Conservation (phyloP, 139 green algal species). For the Picochlorum costavermella region DNA sequence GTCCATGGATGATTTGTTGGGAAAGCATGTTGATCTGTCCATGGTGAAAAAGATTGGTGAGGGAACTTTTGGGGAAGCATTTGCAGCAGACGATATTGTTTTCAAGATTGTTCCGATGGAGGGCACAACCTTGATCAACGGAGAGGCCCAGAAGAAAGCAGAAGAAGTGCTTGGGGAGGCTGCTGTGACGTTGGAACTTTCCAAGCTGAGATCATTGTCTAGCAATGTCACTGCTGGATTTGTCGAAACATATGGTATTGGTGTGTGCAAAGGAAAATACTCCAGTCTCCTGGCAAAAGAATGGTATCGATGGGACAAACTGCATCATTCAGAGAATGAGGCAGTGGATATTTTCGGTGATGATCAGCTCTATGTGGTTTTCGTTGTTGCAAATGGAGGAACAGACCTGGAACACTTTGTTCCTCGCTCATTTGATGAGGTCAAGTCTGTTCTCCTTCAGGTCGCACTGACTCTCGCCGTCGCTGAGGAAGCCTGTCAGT, state of each 20-base stretch:
- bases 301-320: constrained; percentile 58
- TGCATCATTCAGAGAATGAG: constrained; percentile 70
- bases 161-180: constrained; percentile 71
- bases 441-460: constrained; percentile 69
- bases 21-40: constrained; percentile 33
- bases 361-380: constrained; percentile 46
- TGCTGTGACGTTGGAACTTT: constrained; percentile 58
- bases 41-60: constrained; percentile 68
- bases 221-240: constrained; percentile 58
- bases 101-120: constrained; percentile 95
- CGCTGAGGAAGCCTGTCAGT: constrained; percentile 74
- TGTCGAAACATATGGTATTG: constrained; percentile 57
- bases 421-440: constrained; percentile 58
- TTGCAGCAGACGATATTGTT: constrained; percentile 46
- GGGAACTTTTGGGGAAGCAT: constrained; percentile 90
- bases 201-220: constrained; percentile 23
- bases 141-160: constrained; percentile 58
- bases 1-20: constrained; percentile 49
- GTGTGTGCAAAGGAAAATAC: constrained; percentile 55
- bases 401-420: constrained; percentile 79
- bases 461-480: constrained; percentile 68
- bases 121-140: constrained; percentile 65
- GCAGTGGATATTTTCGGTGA: constrained; percentile 38
- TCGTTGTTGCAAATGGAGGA: constrained; percentile 67
- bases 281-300: constrained; percentile 27